Evolutionary conservation across 2,329 filamentous ascomycete genomes (phyloP).

Genomic region (Periconia digitata): DNA sequence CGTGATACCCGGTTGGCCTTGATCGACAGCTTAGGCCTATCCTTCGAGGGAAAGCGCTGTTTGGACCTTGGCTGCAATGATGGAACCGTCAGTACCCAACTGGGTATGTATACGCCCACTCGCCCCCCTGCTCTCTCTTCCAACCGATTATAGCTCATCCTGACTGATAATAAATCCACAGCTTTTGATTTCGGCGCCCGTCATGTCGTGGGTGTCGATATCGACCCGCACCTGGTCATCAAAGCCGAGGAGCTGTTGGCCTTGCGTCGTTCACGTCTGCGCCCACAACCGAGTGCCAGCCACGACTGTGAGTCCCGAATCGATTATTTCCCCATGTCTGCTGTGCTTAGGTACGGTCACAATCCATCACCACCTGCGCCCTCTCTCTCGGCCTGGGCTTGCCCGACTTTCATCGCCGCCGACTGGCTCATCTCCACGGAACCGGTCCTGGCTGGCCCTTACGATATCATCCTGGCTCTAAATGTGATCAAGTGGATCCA

Average conservation of each 20-base stretch:
- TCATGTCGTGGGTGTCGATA: slow-evolving; percentile 43
- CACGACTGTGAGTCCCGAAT: slow-evolving; percentile 11
- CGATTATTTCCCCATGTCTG: slow-evolving; percentile 43
- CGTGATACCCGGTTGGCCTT: slow-evolving; percentile 40
- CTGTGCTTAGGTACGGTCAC: slow-evolving; percentile 34
- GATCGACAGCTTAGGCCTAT: slow-evolving; percentile 31
- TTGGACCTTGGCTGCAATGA: slow-evolving; percentile 46
- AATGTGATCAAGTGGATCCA: slow-evolving; percentile 46
- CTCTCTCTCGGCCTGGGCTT: slow-evolving; percentile 11
- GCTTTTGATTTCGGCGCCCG: slow-evolving; percentile 41
- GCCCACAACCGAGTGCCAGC: slow-evolving; percentile 20
- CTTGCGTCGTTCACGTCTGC: slow-evolving; percentile 39
- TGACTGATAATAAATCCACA: slow-evolving; percentile 34
- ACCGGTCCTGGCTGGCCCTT: slow-evolving; percentile 27
- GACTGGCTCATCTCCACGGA: slow-evolving; percentile 35
- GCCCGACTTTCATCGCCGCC: slow-evolving; percentile 33
- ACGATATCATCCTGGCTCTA: slow-evolving; percentile 42
- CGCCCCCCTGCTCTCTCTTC: slow-evolving; percentile 24
- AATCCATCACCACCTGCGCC: slow-evolving; percentile 12
- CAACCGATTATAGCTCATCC: slow-evolving; percentile 33
- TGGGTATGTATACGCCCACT: slow-evolving; percentile 33
- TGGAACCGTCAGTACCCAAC: slow-evolving; percentile 40
- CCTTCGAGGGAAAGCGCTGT: slow-evolving; percentile 38
- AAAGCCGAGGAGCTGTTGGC: slow-evolving; percentile 41
- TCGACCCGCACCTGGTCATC: slow-evolving; percentile 39